Base-by-base conservation (phyloP, 1,284 basidiomycete species). In the Microbotryum violaceum region DNA sequence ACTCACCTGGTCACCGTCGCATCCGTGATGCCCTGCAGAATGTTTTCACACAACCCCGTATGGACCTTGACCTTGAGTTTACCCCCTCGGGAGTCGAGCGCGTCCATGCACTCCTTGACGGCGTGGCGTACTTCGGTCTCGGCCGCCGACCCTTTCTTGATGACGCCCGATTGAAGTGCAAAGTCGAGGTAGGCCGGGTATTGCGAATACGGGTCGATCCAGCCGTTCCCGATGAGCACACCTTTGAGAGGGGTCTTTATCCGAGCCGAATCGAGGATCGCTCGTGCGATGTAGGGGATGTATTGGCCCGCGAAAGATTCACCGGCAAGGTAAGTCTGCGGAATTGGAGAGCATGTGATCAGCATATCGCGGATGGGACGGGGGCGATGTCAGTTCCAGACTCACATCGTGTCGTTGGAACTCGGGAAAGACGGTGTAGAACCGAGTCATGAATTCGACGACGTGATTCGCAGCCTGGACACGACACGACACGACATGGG, bases 281-380 rank as follows among this genome's bases (percentile, higher is more conserved):
- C 88, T 7, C 67, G 54, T 2, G 76, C 74, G 70, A 96, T 91
- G 75, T 92, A 94, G 16, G 96, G 94, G 67, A 97, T 93, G 79
- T 90, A 97, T 78, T 97, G 92, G n/a, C 96, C 94, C n/a, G 92
- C 94, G 73, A 86, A 98, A 65, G 88, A 91, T 79, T 97, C 92
- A 57, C 92, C 93, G 0, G 87, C 87, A 10, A 97, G 78, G 75
- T 92, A 96, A 1, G 91, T 93, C 90, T 94, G 70, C 12, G 20
- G 6, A n/a, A 18, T 42, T 6, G 18, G 37, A n/a, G 8, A 27
- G 23, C 14, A 18, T 3, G 14, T 49, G 2, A 33, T 27, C 54
- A 54, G 21, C 42, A 21, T 27, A 47, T 57, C 51, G 70, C 20
- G 47, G 64, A 42, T 57, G 50, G 58, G 54, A 56, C 58, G 7